Percentiles rank a stretch among this genome's conserved stretches.
These are phyloP conservation scores for Arachis hypogaea DNA, from an alignment of 306 rosid genomes.

Conservation along the genomic window DNA sequence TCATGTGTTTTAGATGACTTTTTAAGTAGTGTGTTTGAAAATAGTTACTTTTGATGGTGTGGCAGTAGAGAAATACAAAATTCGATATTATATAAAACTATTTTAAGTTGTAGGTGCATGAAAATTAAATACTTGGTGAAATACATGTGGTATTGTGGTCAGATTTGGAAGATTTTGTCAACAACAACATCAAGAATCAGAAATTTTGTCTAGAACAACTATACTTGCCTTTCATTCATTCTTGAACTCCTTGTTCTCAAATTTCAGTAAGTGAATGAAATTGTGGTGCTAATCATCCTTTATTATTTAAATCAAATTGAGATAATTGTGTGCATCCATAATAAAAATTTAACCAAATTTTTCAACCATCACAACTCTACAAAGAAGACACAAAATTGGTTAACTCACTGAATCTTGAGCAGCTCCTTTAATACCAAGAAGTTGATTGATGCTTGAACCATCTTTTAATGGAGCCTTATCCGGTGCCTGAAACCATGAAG, in stretches of 20 bases:
- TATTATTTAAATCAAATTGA: not conserved
- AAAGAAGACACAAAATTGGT: constrained; percentile 19
- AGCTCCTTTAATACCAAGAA: constrained; percentile 64
- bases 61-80: too few relatives aligned
- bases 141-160: too few relatives aligned
- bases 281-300: not conserved
- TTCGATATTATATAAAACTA: too few relatives aligned
- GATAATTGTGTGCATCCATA: constrained; percentile 5
- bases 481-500: constrained; percentile 34
- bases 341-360: not conserved
- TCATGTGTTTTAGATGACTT: too few relatives aligned
- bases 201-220: not conserved
- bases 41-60: too few relatives aligned
- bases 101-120: too few relatives aligned
- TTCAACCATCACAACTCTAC: not conserved
- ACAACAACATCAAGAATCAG: not conserved
- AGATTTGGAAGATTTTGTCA: too few relatives aligned
- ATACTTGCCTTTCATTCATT: not conserved
- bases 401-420: constrained; percentile 51
- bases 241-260: too few relatives aligned
- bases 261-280: not conserved
- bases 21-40: too few relatives aligned
- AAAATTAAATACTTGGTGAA: too few relatives aligned
- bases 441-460: constrained; percentile 58
- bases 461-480: constrained; percentile 17